Evolutionary conservation across 768 basidiomycete genomes (phyloP), one percentile per base, ranked within the genome.

Genomic region (Suillus lakei): DNA sequence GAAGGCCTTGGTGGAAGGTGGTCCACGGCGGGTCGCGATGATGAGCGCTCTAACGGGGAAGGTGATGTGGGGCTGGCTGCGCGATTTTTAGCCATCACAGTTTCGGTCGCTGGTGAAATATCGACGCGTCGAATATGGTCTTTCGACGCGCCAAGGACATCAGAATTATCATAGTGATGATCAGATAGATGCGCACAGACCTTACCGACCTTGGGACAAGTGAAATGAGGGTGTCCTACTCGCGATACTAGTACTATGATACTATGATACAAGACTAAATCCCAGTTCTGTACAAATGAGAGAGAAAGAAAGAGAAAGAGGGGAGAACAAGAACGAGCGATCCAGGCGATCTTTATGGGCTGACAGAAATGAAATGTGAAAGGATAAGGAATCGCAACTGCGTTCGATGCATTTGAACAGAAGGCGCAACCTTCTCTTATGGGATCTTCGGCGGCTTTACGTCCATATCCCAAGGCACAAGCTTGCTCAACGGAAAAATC

Each of bases 311-410:
- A 39, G 18, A 21, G 38, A 59, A 10, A 56, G n/a, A 16, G 34
- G 36, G 26, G 36, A 21, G 39, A 59, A 41, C 3, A 18, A 21
- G 26, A 41, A 41, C 28, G 26, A 58, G 18, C 5, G 18, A 30
- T 28, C 12, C 10, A 2, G 34, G 12, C 58, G 26, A 59, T 41
- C 58, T 59, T 59, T 59, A 30, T 21, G 58, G 26, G 38, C 26
- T 59, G 38, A 30, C 13, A 41, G 12, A 41, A 43, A 41, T 39
- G 56, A 41, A 59, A 28, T 41, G 39, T 59, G 58, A 13, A 58
- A 39, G 58, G 18, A 39, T 58, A 39, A 58, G 56, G 58, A 59
- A 59, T 59, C 18, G 39, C 38, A 59, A 39, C 41, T 59, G 58
- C 58, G 38, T 58, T 39, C 5, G 38, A 58, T 58, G 36, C 16